These are phyloP conservation scores for Trypanosoma vivax DNA, from an alignment of 208 protist genomes.

Conservation along the genomic window DNA sequence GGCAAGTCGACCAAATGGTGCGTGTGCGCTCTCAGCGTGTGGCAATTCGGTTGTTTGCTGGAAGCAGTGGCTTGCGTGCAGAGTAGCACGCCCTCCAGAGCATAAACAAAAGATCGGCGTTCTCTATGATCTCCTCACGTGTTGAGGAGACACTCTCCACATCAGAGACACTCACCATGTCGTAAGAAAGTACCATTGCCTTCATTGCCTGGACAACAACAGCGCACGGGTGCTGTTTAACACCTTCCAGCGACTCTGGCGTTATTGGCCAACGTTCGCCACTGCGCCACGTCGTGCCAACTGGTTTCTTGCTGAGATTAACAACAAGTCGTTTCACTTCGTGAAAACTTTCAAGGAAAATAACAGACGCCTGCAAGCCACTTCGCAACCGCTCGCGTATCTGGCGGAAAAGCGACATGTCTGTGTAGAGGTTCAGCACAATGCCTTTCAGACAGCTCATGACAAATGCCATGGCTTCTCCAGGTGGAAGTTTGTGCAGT, in stretches of 20 bases:
- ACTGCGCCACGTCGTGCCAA: slow-evolving; percentile 9
- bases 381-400: slow-evolving; percentile 61
- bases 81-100: slow-evolving; percentile 67
- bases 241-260: slow-evolving; percentile 51
- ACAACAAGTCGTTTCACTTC: slow-evolving; percentile 73
- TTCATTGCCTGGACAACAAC: slow-evolving; percentile 73
- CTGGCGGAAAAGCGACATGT: slow-evolving; percentile 71
- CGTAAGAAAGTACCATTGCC: slow-evolving; percentile 72
- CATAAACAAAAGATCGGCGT: slow-evolving; percentile 80
- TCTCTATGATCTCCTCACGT: slow-evolving; percentile 68
- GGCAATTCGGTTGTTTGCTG: slow-evolving; percentile 49
- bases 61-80: slow-evolving; percentile 56
- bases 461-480: slow-evolving; percentile 64
- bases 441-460: slow-evolving; percentile 82
- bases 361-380: slow-evolving; percentile 40
- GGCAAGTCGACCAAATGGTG: not conserved
- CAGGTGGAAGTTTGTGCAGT: slow-evolving; percentile 51
- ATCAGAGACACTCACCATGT: slow-evolving; percentile 59
- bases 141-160: slow-evolving; percentile 32
- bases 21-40: not conserved
- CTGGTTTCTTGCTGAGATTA: slow-evolving; percentile 18
- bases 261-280: slow-evolving; percentile 66
- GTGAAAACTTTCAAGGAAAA: slow-evolving; percentile 78
- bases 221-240: slow-evolving; percentile 72
- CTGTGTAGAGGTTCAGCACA: slow-evolving; percentile 83